Evolutionary conservation across 2,329 filamentous ascomycete genomes (phyloP), one percentile per base, ranked within the genome.

Genomic region (Botryotinia narcissicola): DNA sequence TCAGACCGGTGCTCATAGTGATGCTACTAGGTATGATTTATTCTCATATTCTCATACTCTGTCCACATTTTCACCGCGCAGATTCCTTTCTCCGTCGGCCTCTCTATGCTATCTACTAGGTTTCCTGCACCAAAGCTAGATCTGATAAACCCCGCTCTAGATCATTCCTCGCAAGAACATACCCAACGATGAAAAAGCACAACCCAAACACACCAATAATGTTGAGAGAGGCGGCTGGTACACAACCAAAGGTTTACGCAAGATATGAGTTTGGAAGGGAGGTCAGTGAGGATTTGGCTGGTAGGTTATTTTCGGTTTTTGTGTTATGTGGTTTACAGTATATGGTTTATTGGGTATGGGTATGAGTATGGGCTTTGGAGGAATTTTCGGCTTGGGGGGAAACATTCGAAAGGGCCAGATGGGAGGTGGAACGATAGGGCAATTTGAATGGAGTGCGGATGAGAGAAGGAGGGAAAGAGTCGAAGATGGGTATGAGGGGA

Each of bases 121-220:
- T 20, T 25, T 44, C 40, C 20, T n/a, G 10, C 7, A 35, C 10
- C 18, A 72, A 67, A 18, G 18, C n/a, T n/a, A 54, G 46, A 48
- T 29, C 71, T 72, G 59, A 72, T 42, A 46, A 42, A 32, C 25
- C 40, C 37, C n/a, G 48, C 48, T 32, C 40, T 14, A 98, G 96
- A 83, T 91, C 92, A 44, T 99, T 99, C 85, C 88, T 99, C 78
- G 92, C 91, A 77, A 90, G 93, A 82, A 91, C 94, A 78, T 99
- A 99, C 84, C 96, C 96, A 64, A 96, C 93, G 75, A 98, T 99
- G 95, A 99, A 99, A 90, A 97, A 97, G 88, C 93, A 95, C 88
- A 99, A 99, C 86, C 96, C 96, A 73, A 87, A 93, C 84, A 95
- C 89, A 67, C 96, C 96, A 72, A 98, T 99, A 84, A 87, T 99